Conservation (phyloP, 495 filamentous ascomycete genomes). For the Annulohypoxylon nitens region DNA sequence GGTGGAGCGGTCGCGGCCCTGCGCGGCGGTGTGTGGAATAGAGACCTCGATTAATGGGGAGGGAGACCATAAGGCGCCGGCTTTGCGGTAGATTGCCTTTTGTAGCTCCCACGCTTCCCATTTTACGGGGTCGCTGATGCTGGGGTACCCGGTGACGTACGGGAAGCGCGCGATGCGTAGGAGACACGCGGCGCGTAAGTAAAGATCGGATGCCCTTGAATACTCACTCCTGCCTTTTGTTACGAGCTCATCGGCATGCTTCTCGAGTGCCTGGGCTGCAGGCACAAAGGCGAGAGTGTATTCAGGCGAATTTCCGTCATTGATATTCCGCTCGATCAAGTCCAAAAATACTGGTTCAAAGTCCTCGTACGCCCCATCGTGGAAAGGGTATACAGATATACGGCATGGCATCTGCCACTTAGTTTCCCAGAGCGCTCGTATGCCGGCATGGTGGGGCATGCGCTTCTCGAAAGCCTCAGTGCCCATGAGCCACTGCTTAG, state of each 20-base stretch:
- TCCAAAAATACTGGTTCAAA: conserved; percentile 78
- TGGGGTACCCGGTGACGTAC: conserved; percentile 66
- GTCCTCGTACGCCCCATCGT: conserved; percentile 76
- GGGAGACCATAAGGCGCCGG: conserved; percentile 66
- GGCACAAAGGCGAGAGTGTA: conserved; percentile 76
- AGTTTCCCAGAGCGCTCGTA: conserved; percentile 81
- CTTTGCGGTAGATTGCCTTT: conserved; percentile 73
- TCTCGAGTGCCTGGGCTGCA: conserved; percentile 66
- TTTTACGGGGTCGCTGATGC: conserved; percentile 61
- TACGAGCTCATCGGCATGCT: conserved; percentile 62
- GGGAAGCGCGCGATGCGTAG: conserved; percentile 83
- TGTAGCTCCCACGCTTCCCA: conserved; percentile 74
- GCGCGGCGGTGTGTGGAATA: conserved; percentile 68
- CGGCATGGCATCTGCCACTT: conserved; percentile 80
- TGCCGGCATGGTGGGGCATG: conserved; percentile 76
- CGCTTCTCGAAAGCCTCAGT: conserved; percentile 65
- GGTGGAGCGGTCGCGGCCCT: conserved; percentile 62
- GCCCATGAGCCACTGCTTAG: conserved; percentile 55
- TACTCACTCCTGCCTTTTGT: conserved; percentile 52
- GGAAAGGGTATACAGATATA: conserved; percentile 82
- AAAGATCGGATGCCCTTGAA: conserved; percentile 69
- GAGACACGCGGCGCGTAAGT: conserved; percentile 77
- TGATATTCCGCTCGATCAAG: conserved; percentile 69
- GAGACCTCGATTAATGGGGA: conserved; percentile 68
- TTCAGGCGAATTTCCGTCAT: conserved; percentile 71